Evolutionary conservation across 257 asterid species (phyloP).

Genomic region (Solanum sitiens): DNA sequence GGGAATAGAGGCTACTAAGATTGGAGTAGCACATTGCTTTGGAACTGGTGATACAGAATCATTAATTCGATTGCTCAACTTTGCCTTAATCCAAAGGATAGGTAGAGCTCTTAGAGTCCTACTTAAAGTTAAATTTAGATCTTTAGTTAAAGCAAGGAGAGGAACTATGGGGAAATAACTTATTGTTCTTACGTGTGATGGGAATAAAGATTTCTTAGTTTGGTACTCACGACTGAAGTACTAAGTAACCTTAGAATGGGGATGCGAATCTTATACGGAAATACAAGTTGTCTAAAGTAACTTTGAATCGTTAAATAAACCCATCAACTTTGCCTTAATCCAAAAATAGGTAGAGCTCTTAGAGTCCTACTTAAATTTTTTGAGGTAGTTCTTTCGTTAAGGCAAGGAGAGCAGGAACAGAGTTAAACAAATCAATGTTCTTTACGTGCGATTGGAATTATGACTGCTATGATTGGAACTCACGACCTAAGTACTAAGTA

Average conservation of each 20-base stretch:
- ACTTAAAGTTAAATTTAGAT: background rate
- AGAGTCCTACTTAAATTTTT: background rate
- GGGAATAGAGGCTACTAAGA: background rate
- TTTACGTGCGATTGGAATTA: background rate
- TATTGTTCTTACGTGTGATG: background rate
- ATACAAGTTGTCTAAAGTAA: background rate
- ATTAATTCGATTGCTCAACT: background rate
- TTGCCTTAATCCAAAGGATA: background rate
- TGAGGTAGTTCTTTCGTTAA: background rate
- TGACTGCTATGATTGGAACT: background rate
- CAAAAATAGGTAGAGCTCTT: background rate
- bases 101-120: background rate
- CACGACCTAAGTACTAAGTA: background rate
- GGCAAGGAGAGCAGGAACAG: background rate
- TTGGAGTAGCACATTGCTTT: background rate
- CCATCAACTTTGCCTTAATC: background rate
- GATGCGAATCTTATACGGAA: background rate
- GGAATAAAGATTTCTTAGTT: background rate
- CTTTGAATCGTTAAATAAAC: background rate
- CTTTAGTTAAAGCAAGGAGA: background rate
- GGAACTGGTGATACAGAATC: background rate
- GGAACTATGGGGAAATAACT: background rate
- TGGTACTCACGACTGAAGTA: background rate
- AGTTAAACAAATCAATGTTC: background rate
- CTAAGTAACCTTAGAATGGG: background rate